Conservation (phyloP, 768 basidiomycete species). For the Suillus ampliporus region DNA sequence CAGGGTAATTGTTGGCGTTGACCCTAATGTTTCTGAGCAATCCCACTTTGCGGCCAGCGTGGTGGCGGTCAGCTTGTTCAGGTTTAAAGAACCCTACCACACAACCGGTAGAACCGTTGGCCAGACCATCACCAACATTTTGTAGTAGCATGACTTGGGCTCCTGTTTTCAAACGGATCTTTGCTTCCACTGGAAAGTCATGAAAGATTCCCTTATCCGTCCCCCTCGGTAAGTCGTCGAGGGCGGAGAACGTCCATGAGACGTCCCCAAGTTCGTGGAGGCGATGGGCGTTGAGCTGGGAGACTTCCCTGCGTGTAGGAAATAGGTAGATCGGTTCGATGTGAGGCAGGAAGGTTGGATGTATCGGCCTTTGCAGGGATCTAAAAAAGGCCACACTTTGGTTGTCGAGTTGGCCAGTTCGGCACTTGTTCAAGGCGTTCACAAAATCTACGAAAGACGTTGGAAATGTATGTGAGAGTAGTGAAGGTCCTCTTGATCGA, state of each 20-base stretch:
- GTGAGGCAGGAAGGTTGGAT: slow-evolving; percentile 31
- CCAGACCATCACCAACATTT: slow-evolving; percentile 64
- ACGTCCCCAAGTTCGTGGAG: slow-evolving; percentile 30
- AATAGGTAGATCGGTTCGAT: slow-evolving; percentile 61
- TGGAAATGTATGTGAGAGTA: not conserved
- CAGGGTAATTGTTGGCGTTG: too few relatives aligned
- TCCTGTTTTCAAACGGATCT: slow-evolving; percentile 60
- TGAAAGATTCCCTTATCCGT: too few relatives aligned
- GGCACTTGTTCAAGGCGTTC: slow-evolving; percentile 74
- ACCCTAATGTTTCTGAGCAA: too few relatives aligned
- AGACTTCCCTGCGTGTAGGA: slow-evolving; percentile 72
- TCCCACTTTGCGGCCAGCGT: too few relatives aligned
- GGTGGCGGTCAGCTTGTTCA: too few relatives aligned
- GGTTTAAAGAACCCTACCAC: slow-evolving; percentile 56
- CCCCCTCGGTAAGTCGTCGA: too few relatives aligned
- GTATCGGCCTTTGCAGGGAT: slow-evolving; percentile 42
- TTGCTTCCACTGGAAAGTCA: too few relatives aligned
- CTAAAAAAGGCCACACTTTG: slow-evolving; percentile 54
- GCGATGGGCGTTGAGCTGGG: slow-evolving; percentile 62
- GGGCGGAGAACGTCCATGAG: too few relatives aligned
- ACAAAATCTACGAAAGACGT: slow-evolving; percentile 56
- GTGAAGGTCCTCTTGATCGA: slow-evolving; percentile 51
- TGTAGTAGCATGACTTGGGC: slow-evolving; percentile 77
- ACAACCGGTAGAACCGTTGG: slow-evolving; percentile 70
- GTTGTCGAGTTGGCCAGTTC: slow-evolving; percentile 59